Percentiles rank a stretch among this genome's conserved stretches.
phyloP scores from a whole-genome alignment of 331 rosid genomes.

The Saraca asoca region DNA sequence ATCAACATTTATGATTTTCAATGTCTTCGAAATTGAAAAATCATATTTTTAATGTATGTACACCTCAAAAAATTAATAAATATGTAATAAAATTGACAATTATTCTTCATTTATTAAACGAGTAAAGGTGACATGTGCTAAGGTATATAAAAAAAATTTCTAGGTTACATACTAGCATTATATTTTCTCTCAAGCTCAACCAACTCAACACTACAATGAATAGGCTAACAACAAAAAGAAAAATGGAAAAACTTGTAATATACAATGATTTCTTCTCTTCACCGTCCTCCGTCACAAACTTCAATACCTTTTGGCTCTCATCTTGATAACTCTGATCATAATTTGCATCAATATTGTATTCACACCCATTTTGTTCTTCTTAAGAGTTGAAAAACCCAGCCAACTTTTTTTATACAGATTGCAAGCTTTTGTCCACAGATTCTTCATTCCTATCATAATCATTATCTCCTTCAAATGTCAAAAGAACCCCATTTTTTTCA shows the following conservation, averaged over 20 bases:
- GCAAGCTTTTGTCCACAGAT: conserved; percentile 36
- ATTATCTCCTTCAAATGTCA: conserved; percentile 67
- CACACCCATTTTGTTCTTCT: conserved; percentile 18
- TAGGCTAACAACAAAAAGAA: not conserved
- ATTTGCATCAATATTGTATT: not conserved
- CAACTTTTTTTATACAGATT: conserved; percentile 56
- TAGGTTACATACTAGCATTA: too few species aligned
- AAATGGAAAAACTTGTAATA: not conserved
- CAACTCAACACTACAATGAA: conserved; percentile 24
- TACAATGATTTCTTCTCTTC: not conserved
- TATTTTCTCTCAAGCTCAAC: conserved; percentile 1
- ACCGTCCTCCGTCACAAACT: conserved; percentile 1
- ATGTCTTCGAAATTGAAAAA: too few species aligned
- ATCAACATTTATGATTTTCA: too few species aligned
- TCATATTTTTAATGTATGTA: too few species aligned
- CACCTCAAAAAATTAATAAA: too few species aligned
- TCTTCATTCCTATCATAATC: conserved; percentile 63
- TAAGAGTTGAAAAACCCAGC: conserved; percentile 47
- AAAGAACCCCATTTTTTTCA: conserved; percentile 54
- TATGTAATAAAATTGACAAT: too few species aligned
- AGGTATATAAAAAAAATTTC: too few species aligned
- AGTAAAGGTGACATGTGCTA: too few species aligned
- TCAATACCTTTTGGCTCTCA: not conserved
- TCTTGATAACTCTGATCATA: conserved; percentile 16
- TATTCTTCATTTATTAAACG: too few species aligned